Conservation (phyloP, 257 asterid species). For the Solanum neorickii region DNA sequence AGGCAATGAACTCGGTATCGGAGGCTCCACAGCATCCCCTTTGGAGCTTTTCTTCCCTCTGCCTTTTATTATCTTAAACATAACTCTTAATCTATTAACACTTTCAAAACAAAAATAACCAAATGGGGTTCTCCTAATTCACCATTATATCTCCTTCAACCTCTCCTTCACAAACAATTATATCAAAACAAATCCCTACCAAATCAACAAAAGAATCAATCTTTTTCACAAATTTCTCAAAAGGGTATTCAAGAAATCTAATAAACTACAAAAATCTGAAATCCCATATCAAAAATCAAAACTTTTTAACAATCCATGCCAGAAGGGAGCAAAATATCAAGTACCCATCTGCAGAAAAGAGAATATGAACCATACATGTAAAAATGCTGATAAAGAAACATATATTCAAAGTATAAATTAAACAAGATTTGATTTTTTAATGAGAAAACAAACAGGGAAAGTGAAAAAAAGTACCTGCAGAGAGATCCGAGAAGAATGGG, state of each 20-base stretch:
- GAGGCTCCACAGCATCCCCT: slow-evolving; percentile 46
- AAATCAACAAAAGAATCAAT: not conserved
- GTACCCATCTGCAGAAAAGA: not conserved
- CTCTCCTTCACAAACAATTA: not conserved
- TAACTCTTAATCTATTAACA: not conserved
- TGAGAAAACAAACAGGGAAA: not conserved
- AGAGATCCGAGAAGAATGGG: slow-evolving; percentile 10
- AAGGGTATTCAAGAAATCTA: not conserved
- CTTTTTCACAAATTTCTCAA: not conserved
- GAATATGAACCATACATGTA: not conserved
- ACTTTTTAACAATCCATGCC: not conserved
- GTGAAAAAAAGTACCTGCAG: not conserved
- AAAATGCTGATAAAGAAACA: not conserved
- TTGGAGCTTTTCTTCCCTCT: slow-evolving; percentile 46
- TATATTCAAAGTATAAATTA: not conserved
- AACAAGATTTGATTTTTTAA: not conserved
- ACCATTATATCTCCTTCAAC: not conserved
- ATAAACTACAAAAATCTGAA: not conserved
- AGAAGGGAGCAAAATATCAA: not conserved
- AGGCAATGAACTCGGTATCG: slow-evolving; percentile 15
- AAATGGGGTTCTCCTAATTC: not conserved
- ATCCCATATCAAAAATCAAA: not conserved
- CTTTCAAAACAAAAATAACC: not conserved
- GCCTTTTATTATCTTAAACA: slow-evolving; percentile 49
- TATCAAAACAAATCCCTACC: not conserved